These are phyloP conservation scores for Davidsoniella neocaledoniae DNA, from an alignment of 2,329 filamentous ascomycete genomes.

Conservation along the genomic window DNA sequence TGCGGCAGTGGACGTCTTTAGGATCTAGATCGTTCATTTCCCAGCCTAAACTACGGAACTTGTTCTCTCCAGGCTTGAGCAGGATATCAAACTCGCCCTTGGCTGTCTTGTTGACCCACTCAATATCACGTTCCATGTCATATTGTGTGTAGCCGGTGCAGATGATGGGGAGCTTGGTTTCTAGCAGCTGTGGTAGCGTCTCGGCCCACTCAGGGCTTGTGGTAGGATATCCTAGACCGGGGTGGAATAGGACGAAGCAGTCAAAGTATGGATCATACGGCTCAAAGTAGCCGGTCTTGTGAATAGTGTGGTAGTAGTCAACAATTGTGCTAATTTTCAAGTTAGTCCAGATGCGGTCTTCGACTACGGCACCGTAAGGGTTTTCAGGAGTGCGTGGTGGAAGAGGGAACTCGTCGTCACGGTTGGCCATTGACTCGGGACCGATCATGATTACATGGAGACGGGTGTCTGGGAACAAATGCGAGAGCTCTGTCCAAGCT, in stretches of 20 bases:
- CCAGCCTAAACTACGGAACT: slow-evolving; percentile 87
- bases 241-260: slow-evolving; percentile 93
- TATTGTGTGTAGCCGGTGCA: slow-evolving; percentile 91
- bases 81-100: slow-evolving; percentile 83
- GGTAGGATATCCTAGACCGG: slow-evolving; percentile 84
- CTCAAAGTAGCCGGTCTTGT: slow-evolving; percentile 76
- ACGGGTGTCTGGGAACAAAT: slow-evolving; percentile 82
- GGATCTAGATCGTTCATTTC: slow-evolving; percentile 92
- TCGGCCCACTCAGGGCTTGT: slow-evolving; percentile 88
- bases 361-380: slow-evolving; percentile 84
- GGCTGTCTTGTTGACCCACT: slow-evolving; percentile 75
- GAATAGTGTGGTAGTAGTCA: slow-evolving; percentile 94
- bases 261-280: slow-evolving; percentile 98
- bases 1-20: slow-evolving; percentile 84
- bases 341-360: slow-evolving; percentile 72
- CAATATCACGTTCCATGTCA: slow-evolving; percentile 84
- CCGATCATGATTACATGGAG: slow-evolving; percentile 91
- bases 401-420: slow-evolving; percentile 81
- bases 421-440: slow-evolving; percentile 87
- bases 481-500: slow-evolving; percentile 84
- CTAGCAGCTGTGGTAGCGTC: slow-evolving; percentile 73
- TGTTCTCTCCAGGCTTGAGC: slow-evolving; percentile 83
- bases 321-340: slow-evolving; percentile 98
- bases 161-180: slow-evolving; percentile 90
- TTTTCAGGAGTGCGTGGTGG: slow-evolving; percentile 72